Base-by-base conservation (phyloP, 768 basidiomycete species). In the Rhizopogon vinicolor region DNA sequence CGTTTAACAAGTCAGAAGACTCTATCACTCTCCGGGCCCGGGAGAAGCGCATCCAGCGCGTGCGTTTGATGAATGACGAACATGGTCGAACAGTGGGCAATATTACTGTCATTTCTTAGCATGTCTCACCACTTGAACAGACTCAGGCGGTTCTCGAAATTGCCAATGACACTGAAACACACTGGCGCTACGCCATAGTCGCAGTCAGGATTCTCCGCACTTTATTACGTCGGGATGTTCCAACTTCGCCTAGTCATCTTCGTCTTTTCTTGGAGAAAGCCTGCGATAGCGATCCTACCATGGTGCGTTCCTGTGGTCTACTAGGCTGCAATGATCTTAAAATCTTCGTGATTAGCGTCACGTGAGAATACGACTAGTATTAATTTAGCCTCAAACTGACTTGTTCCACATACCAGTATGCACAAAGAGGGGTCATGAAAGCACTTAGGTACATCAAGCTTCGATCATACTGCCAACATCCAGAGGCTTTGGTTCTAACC, bases 131-230 rank as follows among this genome's bases (percentile, higher is more conserved):
- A 57, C 22, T 42, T 33, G 55, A 48, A 60, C 52, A 41, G 40
- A 62, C 80, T 81, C 74, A 70, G 4, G 44, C 56, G 2, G 56
- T 58, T 43, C 68, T 89, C 33, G 74, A 78, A 29, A 76, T 89
- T 39, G 89, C 82, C 1, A 75, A 80, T 19, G 81, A 83, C 28
- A 60, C 78, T 3, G 69, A 74, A 14, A 91, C 87, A 5, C 91
- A 93, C 64, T 92, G 91, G 91, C 80, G 84, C 53, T 93, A 93
- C 65, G 73, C 76, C 6, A 86, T 91, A 41, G 82, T 83, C 39
- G 87, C 89, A 9, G 75, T 85, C 29, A 77, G 87, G 53, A 81
- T 82, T 63, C 73, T 92, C 14, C 78, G 88, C 28, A 81, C 87
- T 3, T 71, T 92, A 13, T 74, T 91, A 45, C 76, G 90, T 18